Conservation (phyloP, 257 asterid genomes). For the Solanum chmielewskii region DNA sequence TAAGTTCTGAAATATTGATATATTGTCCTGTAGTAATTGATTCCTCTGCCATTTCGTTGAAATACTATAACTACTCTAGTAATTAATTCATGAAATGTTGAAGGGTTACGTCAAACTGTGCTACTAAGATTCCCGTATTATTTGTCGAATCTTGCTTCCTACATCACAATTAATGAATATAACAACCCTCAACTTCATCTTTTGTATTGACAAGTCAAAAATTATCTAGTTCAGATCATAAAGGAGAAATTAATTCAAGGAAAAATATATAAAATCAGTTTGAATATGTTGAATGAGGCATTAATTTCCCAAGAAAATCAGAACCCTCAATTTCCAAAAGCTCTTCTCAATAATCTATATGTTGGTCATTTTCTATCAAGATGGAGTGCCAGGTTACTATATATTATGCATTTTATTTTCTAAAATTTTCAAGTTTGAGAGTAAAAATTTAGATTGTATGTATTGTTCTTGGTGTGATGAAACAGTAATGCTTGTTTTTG, state of each 20-base stretch:
- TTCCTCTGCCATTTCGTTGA: not conserved
- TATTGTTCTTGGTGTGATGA: not conserved
- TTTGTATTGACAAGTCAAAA: not conserved
- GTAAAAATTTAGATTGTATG: not conserved
- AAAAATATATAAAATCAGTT: not conserved
- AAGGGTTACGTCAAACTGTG: not conserved
- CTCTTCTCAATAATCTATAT: slow-evolving; percentile 49
- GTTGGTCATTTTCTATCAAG: slow-evolving; percentile 84
- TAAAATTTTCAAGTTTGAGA: not conserved
- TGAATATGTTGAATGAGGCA: slow-evolving; percentile 8
- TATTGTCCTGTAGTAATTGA: not conserved
- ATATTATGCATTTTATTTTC: not conserved
- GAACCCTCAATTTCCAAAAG: slow-evolving; percentile 19
- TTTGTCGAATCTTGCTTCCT: not conserved
- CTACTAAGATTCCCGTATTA: not conserved
- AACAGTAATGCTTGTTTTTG: not conserved
- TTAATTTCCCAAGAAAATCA: slow-evolving; percentile 10
- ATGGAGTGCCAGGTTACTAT: slow-evolving; percentile 88
- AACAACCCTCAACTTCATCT: not conserved
- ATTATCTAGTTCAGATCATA: not conserved
- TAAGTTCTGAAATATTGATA: not conserved
- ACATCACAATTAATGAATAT: not conserved
- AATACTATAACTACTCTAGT: not conserved
- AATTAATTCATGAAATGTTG: not conserved
- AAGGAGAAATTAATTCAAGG: not conserved